phyloP scores from a whole-genome alignment of 495 filamentous ascomycete genomes.

The Amorphotheca resinae region DNA sequence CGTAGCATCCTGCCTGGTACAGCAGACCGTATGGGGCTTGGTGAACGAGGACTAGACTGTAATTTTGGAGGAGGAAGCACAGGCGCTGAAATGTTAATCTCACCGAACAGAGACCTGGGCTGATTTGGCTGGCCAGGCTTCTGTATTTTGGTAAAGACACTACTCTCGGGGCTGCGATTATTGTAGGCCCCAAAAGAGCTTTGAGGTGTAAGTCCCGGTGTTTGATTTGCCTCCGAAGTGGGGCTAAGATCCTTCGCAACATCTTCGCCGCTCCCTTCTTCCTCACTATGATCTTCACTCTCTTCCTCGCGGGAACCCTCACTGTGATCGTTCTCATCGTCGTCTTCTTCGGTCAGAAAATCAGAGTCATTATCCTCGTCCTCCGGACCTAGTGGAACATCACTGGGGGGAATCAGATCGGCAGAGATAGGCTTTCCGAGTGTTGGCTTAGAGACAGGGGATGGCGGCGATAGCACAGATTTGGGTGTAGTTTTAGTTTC shows the following conservation, averaged over 20 bases:
- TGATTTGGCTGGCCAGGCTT: slow-evolving; percentile 6
- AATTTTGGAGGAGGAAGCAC: slow-evolving; percentile 45
- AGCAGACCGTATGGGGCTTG: slow-evolving; percentile 56
- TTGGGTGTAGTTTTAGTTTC: neutral
- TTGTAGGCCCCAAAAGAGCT: slow-evolving; percentile 47
- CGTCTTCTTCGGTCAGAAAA: slow-evolving; percentile 24
- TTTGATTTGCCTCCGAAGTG: slow-evolving; percentile 33
- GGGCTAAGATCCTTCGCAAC: slow-evolving; percentile 56
- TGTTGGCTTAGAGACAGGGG: slow-evolving; percentile 20
- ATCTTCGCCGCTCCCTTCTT: slow-evolving; percentile 50
- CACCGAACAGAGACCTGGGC: slow-evolving; percentile 49
- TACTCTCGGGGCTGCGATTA: slow-evolving; percentile 1
- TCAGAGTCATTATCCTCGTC: slow-evolving; percentile 25
- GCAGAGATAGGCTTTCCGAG: slow-evolving; percentile 26
- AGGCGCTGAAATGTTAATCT: slow-evolving; percentile 35
- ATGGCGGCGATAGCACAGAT: slow-evolving; percentile 17
- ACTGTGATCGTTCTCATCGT: slow-evolving; percentile 21
- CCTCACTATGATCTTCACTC: slow-evolving; percentile 18
- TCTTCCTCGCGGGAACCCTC: neutral
- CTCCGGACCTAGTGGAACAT: slow-evolving; percentile 22
- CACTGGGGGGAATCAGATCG: slow-evolving; percentile 21
- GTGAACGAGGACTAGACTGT: slow-evolving; percentile 55
- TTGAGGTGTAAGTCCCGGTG: slow-evolving; percentile 47
- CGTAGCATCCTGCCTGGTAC: slow-evolving; percentile 34
- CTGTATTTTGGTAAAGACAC: slow-evolving; percentile 9